Base-by-base conservation (phyloP, 441 rosid species). In the Jatropha podagrica region DNA sequence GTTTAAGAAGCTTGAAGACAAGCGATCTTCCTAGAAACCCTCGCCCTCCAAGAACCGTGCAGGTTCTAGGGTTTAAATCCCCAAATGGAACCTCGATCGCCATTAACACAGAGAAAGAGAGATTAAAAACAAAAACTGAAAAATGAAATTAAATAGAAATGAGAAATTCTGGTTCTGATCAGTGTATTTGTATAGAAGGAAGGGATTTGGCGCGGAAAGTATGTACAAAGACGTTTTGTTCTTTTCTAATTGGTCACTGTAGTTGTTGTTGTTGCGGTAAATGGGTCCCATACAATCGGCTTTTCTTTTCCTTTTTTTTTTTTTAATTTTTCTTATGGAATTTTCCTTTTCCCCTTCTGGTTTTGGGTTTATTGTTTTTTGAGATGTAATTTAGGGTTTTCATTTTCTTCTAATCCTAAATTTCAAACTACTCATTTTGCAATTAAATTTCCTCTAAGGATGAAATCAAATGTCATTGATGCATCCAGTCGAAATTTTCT, bases 41-140 rank as follows among this genome's bases (percentile, higher is more conserved):
- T 71, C 91, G 87, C 55, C 98, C 98, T 32, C 95, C 92, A 48
- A 95, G 82, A 63, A 95, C 97, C 78, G 87, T 94, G 83, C 97
- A 92, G 12, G 89, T 86, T 69, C 79, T 79, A 71, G 87, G 91
- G 58, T 58, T 84, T 76, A 84, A 80, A 62, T 84, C 86, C 37
- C 26, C 80, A 64, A 80, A 79, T 61, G 81, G 73, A 76, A 72
- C 88, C 77, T 81, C 92, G 61, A 81, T 87, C 70, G 74, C 83
- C 81, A 79, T 78, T 52, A 2, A 37, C 59, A 13, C 17, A 42
- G 40, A 37, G 40, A 32, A 32, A 26, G 32, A 54, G 72, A 40
- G 48, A 38, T 49, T 20, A n/a, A 58, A 14, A 41, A 20, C 4
- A 42, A 60, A 26, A 2, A 42, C 27, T 14, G 4, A 37, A 27